These are phyloP conservation scores for Coleophoma crateriformis DNA, from an alignment of 2,329 filamentous ascomycete species.

Conservation along the genomic window DNA sequence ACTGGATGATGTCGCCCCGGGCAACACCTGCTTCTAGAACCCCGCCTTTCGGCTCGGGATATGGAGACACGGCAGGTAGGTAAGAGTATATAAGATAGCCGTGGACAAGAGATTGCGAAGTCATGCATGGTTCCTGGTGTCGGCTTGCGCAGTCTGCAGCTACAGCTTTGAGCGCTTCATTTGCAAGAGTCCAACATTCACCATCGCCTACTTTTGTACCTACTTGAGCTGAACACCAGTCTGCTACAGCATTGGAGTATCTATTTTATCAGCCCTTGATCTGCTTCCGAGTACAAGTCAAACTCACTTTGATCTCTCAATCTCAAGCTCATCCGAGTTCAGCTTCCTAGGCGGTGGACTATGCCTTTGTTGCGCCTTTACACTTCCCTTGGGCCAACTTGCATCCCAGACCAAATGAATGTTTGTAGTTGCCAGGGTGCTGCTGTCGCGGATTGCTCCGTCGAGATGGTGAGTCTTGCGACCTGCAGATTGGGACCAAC, in stretches of 20 bases:
- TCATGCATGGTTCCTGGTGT: conserved; percentile 24
- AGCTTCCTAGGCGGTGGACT: conserved; percentile 21
- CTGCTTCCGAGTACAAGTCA: too few species aligned
- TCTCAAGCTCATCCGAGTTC: conserved; percentile 14
- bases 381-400: conserved; percentile 23
- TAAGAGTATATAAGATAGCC: conserved; percentile 26
- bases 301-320: conserved; percentile 9
- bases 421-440: conserved; percentile 25
- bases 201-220: conserved; percentile 29
- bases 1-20: conserved; percentile 30
- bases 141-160: conserved; percentile 12
- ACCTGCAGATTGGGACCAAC: conserved; percentile 18
- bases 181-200: conserved; percentile 32
- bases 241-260: conserved; percentile 25
- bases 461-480: conserved; percentile 24
- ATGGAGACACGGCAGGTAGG: conserved; percentile 12
- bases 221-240: conserved; percentile 23
- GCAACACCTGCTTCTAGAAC: conserved; percentile 20
- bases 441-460: conserved; percentile 24
- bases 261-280: conserved; percentile 2
- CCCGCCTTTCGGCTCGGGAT: conserved; percentile 14
- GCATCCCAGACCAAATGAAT: conserved; percentile 30
- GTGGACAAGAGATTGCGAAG: conserved; percentile 24
- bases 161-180: conserved; percentile 23
- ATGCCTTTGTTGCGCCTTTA: conserved; percentile 27